These are phyloP conservation scores for Erythrophleum fordii DNA, from an alignment of 306 rosid species.

Conservation along the genomic window DNA sequence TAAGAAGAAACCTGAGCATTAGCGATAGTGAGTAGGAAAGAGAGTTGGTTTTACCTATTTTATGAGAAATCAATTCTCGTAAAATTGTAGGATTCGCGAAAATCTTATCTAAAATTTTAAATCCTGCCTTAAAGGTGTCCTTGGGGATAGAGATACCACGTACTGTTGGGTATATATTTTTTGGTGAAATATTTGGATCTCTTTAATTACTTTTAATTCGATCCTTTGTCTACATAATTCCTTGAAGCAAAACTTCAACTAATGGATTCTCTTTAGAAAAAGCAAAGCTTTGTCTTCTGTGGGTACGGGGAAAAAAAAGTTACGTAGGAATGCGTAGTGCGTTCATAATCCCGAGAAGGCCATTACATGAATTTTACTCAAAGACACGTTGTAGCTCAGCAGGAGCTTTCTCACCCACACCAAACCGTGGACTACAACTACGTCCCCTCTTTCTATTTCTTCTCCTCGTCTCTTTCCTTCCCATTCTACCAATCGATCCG, in stretches of 20 bases:
- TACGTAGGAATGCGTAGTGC: background rate
- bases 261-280: background rate
- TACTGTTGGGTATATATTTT: no score
- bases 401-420: constrained; percentile 41
- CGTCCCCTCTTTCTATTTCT: constrained; percentile 1
- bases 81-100: background rate
- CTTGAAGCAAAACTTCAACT: background rate
- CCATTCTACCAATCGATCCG: no score
- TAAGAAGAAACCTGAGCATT: background rate
- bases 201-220: background rate
- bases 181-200: background rate
- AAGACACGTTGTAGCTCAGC: constrained; percentile 19
- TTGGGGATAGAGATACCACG: background rate
- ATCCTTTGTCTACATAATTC: background rate
- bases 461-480: background rate
- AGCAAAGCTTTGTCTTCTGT: background rate
- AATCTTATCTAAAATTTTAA: background rate
- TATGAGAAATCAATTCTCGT: no score
- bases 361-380: constrained; percentile 20
- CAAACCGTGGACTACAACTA: background rate
- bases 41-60: background rate
- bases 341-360: background rate
- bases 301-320: background rate
- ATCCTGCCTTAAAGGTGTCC: background rate
- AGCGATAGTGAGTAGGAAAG: background rate